These are phyloP conservation scores for Pugionium cornutum DNA, from an alignment of 345 rosid genomes.

Conservation along the genomic window DNA sequence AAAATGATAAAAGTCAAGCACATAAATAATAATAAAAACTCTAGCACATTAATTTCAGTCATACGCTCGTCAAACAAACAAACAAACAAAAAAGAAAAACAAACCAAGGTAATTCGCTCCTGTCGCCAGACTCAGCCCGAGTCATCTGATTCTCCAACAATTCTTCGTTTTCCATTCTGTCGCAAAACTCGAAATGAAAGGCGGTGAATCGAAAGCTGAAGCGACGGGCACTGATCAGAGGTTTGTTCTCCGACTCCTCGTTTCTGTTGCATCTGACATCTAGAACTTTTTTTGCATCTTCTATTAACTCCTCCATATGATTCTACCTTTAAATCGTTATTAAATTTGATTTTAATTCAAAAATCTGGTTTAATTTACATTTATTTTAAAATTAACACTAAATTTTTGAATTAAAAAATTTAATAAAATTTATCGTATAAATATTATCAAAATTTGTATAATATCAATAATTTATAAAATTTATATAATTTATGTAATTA, in stretches of 20 bases:
- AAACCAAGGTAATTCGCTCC: slow-evolving; percentile 29
- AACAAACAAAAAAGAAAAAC: slow-evolving; percentile 15
- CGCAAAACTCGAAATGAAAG: slow-evolving; percentile 71
- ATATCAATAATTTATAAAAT: no score
- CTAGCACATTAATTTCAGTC: no score
- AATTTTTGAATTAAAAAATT: no score
- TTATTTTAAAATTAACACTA: no score
- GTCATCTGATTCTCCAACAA: slow-evolving; percentile 28
- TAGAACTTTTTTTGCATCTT: slow-evolving; percentile 8
- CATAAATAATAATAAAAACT: no score
- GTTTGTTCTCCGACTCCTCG: slow-evolving; percentile 24
- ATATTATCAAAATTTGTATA: no score
- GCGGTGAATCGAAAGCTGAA: slow-evolving; percentile 57
- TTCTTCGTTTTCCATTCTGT: slow-evolving; percentile 34
- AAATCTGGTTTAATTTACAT: no score
- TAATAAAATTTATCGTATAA: no score
- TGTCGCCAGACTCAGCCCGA: slow-evolving; percentile 35
- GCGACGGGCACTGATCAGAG: slow-evolving; percentile 43
- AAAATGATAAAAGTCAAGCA: no score
- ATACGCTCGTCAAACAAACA: no score
- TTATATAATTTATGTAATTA: no score
- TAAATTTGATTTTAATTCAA: slow-evolving; percentile 47
- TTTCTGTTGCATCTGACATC: slow-evolving; percentile 29
- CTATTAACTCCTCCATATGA: not conserved
- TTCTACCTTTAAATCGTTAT: slow-evolving; percentile 2